Base-by-base conservation (phyloP, 352 stramenopile species). In the Phytophthora niederhauseri region DNA sequence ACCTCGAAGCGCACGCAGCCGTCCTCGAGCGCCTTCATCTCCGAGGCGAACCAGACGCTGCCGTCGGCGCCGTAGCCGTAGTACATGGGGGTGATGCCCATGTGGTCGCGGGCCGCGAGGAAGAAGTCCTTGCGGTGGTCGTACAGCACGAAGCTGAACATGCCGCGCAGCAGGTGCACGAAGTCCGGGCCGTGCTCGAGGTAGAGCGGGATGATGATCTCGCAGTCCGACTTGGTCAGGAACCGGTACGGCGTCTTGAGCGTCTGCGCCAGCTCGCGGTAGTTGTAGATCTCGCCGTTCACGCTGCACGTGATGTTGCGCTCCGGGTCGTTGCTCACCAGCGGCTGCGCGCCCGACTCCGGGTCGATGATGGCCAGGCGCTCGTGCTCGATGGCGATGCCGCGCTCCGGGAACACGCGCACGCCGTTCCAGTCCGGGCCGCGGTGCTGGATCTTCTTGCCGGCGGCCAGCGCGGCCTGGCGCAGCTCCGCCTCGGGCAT, bases 211-310 rank as follows among this genome's bases (percentile, higher is more conserved):
- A 99, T 96, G 81, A 99, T 98, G 9, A 99, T 85, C 73, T 99
- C 97, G 75, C 97, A 99, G 81, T 99, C 98, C 50, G 91, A 98
- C 68, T 98, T 98, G 62, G 97, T 99, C 48, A 93, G 67, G 64
- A 98, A 98, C 28, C 77, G 76, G 78, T 99, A 99, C n/a, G 95
- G 86, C 41, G 86, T 88, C 36, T 75, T 64, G 8, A 99, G 76
- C n/a, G 73, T 46, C 5, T 78, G 68, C 43, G 97, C 98, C 8
- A 99, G 77, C 74, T 99, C 90, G 76, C 97, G 97, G 88, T 99
- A 99, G 84, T 99, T 99, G 93, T 99, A 99, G 65, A 99, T 98
- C 84, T 99, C 98, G 52, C 98, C 97, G 80, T 99, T 99, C 41
- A 97, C 97, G 6, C 97, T 94, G 5, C 99, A 90, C 70, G 98